phyloP scores from a whole-genome alignment of 202 grass and related monocot species.

The Panicum virgatum region DNA sequence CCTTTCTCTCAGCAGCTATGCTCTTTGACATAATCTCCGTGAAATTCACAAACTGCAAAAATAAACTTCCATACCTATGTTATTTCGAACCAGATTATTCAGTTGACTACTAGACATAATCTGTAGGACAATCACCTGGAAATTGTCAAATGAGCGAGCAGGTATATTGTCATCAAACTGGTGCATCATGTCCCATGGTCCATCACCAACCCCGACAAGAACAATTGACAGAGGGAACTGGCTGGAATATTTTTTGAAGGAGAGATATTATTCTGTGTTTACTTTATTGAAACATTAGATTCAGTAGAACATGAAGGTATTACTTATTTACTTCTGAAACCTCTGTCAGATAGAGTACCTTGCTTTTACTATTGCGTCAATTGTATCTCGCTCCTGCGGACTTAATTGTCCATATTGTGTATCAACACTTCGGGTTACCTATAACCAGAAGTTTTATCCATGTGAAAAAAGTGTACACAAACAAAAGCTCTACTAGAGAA shows the following conservation, averaged over 20 bases:
- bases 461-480: slow-evolving; percentile 10
- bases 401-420: slow-evolving; percentile 88
- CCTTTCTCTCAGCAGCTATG: slow-evolving; percentile 74
- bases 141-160: slow-evolving; percentile 90
- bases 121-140: slow-evolving; percentile 61
- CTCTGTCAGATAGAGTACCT: slow-evolving; percentile 57
- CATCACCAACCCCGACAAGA: slow-evolving; percentile 96
- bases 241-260: slow-evolving; percentile 45
- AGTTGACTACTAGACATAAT: slow-evolving; percentile 15
- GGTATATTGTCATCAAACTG: slow-evolving; percentile 99
- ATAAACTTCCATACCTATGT: slow-evolving; percentile 1
- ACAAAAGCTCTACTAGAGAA: not conserved
- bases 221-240: slow-evolving; percentile 88
- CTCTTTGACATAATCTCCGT: slow-evolving; percentile 93
- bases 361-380: slow-evolving; percentile 95
- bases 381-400: slow-evolving; percentile 80
- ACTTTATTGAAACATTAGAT: slow-evolving; percentile 23
- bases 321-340: not conserved
- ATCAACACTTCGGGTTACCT: slow-evolving; percentile 97
- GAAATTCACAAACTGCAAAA: slow-evolving; percentile 97
- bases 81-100: slow-evolving; percentile 19
- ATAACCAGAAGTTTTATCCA: slow-evolving; percentile 35
- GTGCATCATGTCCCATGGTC: slow-evolving; percentile 99
- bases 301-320: not conserved
- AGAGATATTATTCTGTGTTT: slow-evolving; percentile 6